Evolutionary conservation across 148 eudicot genomes (phyloP).

Genomic region (Mesembryanthemum crystallinum): DNA sequence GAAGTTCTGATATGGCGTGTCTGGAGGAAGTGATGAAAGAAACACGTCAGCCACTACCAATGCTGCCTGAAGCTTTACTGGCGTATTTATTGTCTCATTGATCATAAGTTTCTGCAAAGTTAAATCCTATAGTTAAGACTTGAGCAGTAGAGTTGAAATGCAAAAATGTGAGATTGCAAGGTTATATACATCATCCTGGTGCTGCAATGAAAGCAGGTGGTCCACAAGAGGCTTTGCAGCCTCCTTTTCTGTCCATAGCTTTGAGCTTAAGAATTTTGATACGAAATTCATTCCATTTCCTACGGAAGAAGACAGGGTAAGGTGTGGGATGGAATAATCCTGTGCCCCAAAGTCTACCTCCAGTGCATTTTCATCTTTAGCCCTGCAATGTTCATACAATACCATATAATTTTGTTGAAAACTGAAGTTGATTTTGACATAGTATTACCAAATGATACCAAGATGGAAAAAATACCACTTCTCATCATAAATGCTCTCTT

Average conservation of each 20-base stretch:
- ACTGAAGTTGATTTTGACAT: neutral
- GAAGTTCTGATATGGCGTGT: conserved; percentile 58
- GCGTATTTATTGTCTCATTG: conserved; percentile 67
- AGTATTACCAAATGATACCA: neutral
- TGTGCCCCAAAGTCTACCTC: conserved; percentile 88
- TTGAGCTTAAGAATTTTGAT: conserved; percentile 75
- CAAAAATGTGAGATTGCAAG: neutral
- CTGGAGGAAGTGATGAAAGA: conserved; percentile 58
- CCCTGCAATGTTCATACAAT: conserved; percentile 48
- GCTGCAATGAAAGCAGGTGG: conserved; percentile 60
- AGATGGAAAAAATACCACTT: conserved; percentile 39
- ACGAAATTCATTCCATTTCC: conserved; percentile 69
- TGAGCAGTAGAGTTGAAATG: neutral
- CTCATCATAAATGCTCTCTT: conserved; percentile 73
- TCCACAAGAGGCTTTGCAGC: conserved; percentile 69
- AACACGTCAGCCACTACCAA: conserved; percentile 71
- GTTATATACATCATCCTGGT: conserved; percentile 64
- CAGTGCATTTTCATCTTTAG: conserved; percentile 77
- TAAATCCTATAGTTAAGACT: neutral
- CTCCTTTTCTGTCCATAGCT: conserved; percentile 39
- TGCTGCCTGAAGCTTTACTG: conserved; percentile 68
- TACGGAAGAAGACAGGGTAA: conserved; percentile 68
- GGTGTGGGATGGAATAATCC: conserved; percentile 55
- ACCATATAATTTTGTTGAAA: neutral
- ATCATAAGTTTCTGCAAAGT: conserved; percentile 75